Evolutionary conservation across 257 asterid genomes (phyloP), one percentile per base, ranked within the genome.

Genomic region (Penstemon eatonii): DNA sequence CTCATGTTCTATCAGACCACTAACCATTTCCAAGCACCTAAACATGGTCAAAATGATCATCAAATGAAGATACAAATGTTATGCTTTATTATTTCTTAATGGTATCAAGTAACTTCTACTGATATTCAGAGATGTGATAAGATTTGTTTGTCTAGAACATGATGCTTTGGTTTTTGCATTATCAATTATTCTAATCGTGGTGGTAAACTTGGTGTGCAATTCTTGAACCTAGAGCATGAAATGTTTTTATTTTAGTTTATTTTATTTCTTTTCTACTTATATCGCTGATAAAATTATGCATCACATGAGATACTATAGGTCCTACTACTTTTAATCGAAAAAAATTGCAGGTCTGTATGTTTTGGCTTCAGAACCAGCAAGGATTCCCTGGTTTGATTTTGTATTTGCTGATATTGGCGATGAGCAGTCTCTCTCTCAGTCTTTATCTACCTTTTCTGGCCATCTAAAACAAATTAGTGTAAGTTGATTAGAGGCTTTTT

Each of bases 371-470:
- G 99, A 89, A 80, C 84, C 96, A 54, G 95, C 87, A 78, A 89
- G 82, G 74, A 79, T 94, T 57, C 99, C 99, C 74, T 94, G 99
- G 99, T 91, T 91, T 80, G 97, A 94, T 82, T 83, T 66, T 89
- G 89, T 94, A 73, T 90, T 87, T 69, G 99, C 97, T 68, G 99
- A 94, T 81, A 94, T 94, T 68, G 99, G 99, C 56, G 99, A 94
- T 68, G 99, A 94, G 63, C 99, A 94, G 69, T 94, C 97, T 71
- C 80, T 94, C 70, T 84, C 96, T 67, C 99, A 94, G 69, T 94
- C 99, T 63, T 74, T 94, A 76, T 94, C 99, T 70, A 94, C 99
- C 77, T 94, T 94, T 80, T 89, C 99, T 46, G 97, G 97, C 75
- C 99, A 94, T 83, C 85, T 94, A 81, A 94, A 89, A 78, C 99